These are phyloP conservation scores for Cladorrhinum sp. DNA, from an alignment of 2,329 filamentous ascomycete species.

Conservation along the genomic window DNA sequence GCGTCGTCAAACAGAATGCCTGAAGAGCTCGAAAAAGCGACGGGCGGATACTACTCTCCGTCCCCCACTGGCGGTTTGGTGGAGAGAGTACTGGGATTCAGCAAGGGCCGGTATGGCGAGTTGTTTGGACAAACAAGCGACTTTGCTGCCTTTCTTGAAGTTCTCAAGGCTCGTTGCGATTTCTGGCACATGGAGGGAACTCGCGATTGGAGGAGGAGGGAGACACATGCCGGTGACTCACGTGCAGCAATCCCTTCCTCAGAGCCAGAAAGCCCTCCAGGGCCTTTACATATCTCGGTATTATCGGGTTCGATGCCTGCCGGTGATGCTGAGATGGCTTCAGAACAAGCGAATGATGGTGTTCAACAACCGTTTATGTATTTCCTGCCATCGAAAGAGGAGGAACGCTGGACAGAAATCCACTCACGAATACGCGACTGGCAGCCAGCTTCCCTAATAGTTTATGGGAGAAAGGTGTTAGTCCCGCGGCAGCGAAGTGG, in stretches of 20 bases:
- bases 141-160: conserved; percentile 72
- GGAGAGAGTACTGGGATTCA: conserved; percentile 45
- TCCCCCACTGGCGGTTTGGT: conserved; percentile 53
- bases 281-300: neutral
- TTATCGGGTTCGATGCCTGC: neutral
- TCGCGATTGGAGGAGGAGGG: conserved; percentile 65
- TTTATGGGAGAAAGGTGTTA: conserved; percentile 62
- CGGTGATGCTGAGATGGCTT: neutral
- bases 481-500: conserved; percentile 59
- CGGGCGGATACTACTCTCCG: conserved; percentile 64
- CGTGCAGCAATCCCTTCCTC: neutral
- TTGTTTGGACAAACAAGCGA: conserved; percentile 63
- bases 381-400: conserved; percentile 25
- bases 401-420: conserved; percentile 28
- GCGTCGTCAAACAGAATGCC: conserved; percentile 82
- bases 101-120: conserved; percentile 40
- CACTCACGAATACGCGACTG: conserved; percentile 32
- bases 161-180: conserved; percentile 73
- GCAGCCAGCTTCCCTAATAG: conserved; percentile 43
- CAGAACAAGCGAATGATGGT: conserved; percentile 19
- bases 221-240: conserved; percentile 30
- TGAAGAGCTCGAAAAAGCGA: conserved; percentile 73
- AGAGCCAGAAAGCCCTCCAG: neutral
- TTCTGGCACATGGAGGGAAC: conserved; percentile 80
- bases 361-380: conserved; percentile 26